These are phyloP conservation scores for Epichloe glyceriae DNA, from an alignment of 2,329 filamentous ascomycete genomes.

Conservation along the genomic window DNA sequence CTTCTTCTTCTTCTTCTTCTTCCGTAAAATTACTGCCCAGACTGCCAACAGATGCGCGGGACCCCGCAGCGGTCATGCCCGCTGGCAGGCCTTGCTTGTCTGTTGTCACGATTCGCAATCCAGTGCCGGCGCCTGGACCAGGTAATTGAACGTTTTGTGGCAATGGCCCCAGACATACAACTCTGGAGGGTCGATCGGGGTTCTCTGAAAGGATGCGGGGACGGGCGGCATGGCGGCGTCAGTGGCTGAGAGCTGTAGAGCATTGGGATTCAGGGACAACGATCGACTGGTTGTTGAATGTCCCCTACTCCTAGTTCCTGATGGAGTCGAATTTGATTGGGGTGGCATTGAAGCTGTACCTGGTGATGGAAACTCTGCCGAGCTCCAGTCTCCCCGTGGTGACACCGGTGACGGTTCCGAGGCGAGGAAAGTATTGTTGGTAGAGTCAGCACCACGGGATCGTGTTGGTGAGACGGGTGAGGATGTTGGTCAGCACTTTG, in stretches of 20 bases:
- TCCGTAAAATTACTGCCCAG: slow-evolving; percentile 45
- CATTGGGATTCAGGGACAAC: slow-evolving; percentile 4
- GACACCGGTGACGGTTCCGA: slow-evolving; percentile 36
- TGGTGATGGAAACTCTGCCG: slow-evolving; percentile 29
- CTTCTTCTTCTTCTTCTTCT: slow-evolving; percentile 43
- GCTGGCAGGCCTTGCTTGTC: slow-evolving; percentile 3
- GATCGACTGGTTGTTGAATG: slow-evolving; percentile 6
- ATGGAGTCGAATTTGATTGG: slow-evolving; percentile 8
- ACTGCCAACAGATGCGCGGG: slow-evolving; percentile 20
- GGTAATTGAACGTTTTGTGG: slow-evolving; percentile 31
- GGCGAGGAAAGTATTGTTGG: slow-evolving; percentile 24
- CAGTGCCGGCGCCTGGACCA: slow-evolving; percentile 7
- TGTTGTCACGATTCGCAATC: slow-evolving; percentile 5
- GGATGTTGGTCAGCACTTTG: slow-evolving; percentile 8
- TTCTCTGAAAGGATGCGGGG: slow-evolving; percentile 25
- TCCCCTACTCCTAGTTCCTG: slow-evolving; percentile 8
- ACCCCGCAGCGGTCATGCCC: slow-evolving; percentile 4
- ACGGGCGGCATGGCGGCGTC: slow-evolving; percentile 2
- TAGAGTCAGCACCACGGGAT: slow-evolving; percentile 11
- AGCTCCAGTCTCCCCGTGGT: slow-evolving; percentile 30
- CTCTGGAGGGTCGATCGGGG: slow-evolving; percentile 37
- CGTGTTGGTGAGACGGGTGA: slow-evolving; percentile 10
- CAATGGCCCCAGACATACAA: slow-evolving; percentile 42
- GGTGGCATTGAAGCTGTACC: slow-evolving; percentile 20
- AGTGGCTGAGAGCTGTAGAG: background rate